Conservation (phyloP, 805 yeast species). For the Middelhovenomyces tepae region DNA sequence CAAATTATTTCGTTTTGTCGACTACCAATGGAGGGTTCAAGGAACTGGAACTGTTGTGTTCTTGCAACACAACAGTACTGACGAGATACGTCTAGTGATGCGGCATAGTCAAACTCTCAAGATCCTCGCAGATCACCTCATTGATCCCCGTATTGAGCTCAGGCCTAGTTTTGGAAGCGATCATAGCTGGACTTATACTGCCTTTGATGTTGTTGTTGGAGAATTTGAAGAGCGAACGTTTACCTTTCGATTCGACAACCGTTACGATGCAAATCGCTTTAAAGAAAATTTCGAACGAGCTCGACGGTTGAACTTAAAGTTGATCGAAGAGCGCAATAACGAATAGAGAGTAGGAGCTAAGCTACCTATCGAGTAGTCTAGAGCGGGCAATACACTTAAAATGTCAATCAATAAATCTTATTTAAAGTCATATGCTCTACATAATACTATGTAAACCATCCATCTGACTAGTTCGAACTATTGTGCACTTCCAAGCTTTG, state of each 20-base stretch:
- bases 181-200: constrained; percentile 95
- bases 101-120: constrained; percentile 98
- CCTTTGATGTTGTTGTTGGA: constrained; percentile 94
- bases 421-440: no score
- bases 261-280: constrained; percentile 78
- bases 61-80: constrained; percentile 74
- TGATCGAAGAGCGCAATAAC: no score
- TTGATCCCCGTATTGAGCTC: constrained; percentile 60
- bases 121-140: constrained; percentile 94
- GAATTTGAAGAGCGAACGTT: constrained; percentile 92
- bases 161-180: constrained; percentile 94
- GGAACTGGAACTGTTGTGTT: constrained; percentile 98
- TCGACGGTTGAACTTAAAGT: constrained; percentile 55
- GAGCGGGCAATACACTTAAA: no score
- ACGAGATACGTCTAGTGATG: constrained; percentile 87
- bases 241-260: constrained; percentile 77
- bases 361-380: no score
- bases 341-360: no score
- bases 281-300: constrained; percentile 88
- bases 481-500: no score
- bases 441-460: no score
- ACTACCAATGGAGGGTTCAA: constrained; percentile 97
- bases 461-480: no score
- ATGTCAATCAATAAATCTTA: no score
- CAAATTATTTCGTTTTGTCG: constrained; percentile 84